Base-by-base conservation (phyloP, 805 yeast genomes). In the Sugiyamaella americana region DNA sequence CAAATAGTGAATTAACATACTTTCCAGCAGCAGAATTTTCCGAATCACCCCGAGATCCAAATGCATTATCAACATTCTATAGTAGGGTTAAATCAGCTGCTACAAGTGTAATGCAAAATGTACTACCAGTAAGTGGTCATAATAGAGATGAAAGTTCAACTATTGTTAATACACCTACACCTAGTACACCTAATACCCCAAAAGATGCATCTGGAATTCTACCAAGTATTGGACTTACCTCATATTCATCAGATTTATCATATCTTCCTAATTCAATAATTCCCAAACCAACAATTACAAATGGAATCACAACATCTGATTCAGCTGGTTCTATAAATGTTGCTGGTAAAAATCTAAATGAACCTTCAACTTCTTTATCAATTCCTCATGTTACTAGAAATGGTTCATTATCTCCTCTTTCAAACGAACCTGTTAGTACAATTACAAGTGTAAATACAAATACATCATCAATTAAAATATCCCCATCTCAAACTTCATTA, bases 21-120 rank as follows among this genome's bases (percentile, higher is more conserved):
- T 57, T 57, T 43, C 59, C 60, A 18, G 45, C 40, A 5, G 56
- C 51, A 40, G 48, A 50, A 19, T 52, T 53, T 40, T 40, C 49
- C 4, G 58, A 57, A 34, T 29, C 51, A 8, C 41, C 43, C 2
- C 32, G 21, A 10, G 58, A 53, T 41, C 44, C 51, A 21, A 48
- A 51, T 22, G 38, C 48, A 26, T 29, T 56, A 37, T 43, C 55
- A 13, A 53, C 43, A 26, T 47, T 58, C 43, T 55, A 53, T 50
- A 49, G 46, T 36, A 48, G 56, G 41, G 46, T 58, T 49, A 47
- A 49, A 26, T 52, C 54, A 23, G 60, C 58, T 5, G 61, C 61
- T 8, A 46, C 52, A 8, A 40, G 50, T 3, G 58, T 51, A n/a
- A 52, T 57, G 45, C 45, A 52, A 16, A 48, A 47, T 21, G 60